Evolutionary conservation across 1,284 basidiomycete species (phyloP).

Genomic region (Rhodotorula sp.): DNA sequence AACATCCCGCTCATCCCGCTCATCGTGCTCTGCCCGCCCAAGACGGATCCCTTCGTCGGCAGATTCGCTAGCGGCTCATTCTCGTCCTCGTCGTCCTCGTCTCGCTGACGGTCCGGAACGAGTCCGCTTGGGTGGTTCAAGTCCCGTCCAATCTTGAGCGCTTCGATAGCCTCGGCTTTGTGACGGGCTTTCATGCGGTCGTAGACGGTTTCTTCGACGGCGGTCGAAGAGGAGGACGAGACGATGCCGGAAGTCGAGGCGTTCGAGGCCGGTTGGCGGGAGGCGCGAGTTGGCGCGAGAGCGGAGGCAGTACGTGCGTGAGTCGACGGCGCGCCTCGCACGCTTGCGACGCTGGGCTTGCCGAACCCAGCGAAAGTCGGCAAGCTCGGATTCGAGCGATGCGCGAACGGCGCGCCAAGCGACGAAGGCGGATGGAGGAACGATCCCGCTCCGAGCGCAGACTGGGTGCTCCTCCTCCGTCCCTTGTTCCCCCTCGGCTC

Average conservation of each 20-base stretch:
- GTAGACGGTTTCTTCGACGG: slow-evolving; percentile 1
- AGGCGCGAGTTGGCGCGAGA: not conserved
- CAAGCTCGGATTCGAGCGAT: slow-evolving; percentile 18
- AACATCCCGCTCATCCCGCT: slow-evolving; percentile 13
- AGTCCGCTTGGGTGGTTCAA: slow-evolving; percentile 25
- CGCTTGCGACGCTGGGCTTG: no score
- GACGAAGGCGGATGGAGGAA: not conserved
- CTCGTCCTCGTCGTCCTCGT: slow-evolving; percentile 23
- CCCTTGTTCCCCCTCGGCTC: slow-evolving; percentile 10
- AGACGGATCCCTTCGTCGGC: slow-evolving; percentile 23
- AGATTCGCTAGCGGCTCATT: slow-evolving; percentile 33
- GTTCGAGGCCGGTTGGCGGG: slow-evolving; percentile 1
- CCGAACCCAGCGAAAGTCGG: slow-evolving; percentile 1
- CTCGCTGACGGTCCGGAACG: slow-evolving; percentile 10
- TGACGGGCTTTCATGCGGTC: slow-evolving; percentile 38
- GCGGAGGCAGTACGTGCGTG: not conserved
- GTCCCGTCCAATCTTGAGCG: slow-evolving; percentile 31
- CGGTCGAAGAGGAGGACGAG: slow-evolving; percentile 11
- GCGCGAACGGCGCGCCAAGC: not conserved
- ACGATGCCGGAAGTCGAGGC: not conserved
- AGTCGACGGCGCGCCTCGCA: no score
- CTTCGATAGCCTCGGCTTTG: slow-evolving; percentile 29
- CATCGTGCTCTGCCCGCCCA: slow-evolving; percentile 12
- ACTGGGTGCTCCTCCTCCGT: slow-evolving; percentile 2
- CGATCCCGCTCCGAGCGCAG: no score